Percentiles rank a stretch among this genome's conserved stretches.
Conservation (phyloP, 495 filamentous ascomycete genomes). For the Niebla homalea region DNA sequence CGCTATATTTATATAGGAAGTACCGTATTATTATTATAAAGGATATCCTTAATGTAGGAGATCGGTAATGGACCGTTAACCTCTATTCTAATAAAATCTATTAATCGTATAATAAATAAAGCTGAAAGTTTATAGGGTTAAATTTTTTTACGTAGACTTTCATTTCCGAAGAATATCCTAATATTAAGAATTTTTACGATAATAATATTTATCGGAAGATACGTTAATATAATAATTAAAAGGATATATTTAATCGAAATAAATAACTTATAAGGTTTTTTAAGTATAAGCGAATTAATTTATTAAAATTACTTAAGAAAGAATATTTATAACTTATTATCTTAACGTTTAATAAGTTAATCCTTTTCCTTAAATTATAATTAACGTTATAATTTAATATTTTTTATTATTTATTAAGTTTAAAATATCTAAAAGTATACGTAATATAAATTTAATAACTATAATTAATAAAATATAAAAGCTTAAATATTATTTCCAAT, state of each 20-base stretch:
- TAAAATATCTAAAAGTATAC: too few relatives aligned
- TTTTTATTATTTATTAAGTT: too few relatives aligned
- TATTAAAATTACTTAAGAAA: constrained; percentile 6
- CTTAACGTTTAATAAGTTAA: neutral
- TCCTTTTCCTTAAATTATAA: too few relatives aligned
- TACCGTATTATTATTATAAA: neutral
- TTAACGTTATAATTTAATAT: neutral
- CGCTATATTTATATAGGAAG: neutral
- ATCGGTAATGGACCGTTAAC: neutral
- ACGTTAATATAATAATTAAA: constrained; percentile 3
- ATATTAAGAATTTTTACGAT: neutral
- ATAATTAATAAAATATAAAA: too few relatives aligned
- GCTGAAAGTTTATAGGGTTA: neutral
- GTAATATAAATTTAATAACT: too few relatives aligned
- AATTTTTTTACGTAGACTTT: neutral
- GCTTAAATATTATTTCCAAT: too few relatives aligned
- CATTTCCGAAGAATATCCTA: neutral
- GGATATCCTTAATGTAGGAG: too few relatives aligned
- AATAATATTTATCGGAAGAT: neutral
- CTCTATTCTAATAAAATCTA: neutral
- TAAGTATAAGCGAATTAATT: neutral
- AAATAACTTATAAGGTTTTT: neutral
- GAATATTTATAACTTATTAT: neutral
- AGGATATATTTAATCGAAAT: constrained; percentile 3
- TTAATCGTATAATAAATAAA: neutral